Percentiles rank a stretch among this genome's conserved stretches.
phyloP scores from a whole-genome alignment of 192 early-diverging fungal genomes.

The Linnemannia exigua region DNA sequence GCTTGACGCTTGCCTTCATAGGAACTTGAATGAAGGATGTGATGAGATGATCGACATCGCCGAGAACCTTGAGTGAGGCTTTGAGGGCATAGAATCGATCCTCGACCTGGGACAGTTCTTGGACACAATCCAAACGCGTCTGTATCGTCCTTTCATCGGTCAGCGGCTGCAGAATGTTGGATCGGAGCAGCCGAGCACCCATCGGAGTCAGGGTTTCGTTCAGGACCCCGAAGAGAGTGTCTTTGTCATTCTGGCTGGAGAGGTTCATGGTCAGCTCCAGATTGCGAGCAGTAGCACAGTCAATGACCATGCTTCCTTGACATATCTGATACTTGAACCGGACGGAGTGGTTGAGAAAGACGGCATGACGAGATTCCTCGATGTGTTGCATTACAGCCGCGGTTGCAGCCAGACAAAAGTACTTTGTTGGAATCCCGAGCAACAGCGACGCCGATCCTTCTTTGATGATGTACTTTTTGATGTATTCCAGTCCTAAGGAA shows the following conservation, averaged over 20 bases:
- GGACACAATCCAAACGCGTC: constrained; percentile 72
- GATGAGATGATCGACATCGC: constrained; percentile 72
- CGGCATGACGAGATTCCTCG: constrained; percentile 63
- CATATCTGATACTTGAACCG: constrained; percentile 69
- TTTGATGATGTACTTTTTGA: constrained; percentile 63
- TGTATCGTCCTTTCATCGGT: constrained; percentile 65
- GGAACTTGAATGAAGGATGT: constrained; percentile 66
- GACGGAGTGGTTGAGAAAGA: constrained; percentile 65
- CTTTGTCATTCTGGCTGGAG: constrained; percentile 57
- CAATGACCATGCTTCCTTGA: constrained; percentile 67
- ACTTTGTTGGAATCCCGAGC: constrained; percentile 65
- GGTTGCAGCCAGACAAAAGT: constrained; percentile 70
- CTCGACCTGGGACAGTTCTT: constrained; percentile 64
- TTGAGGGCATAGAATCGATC: constrained; percentile 65
- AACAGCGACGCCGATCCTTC: constrained; percentile 59
- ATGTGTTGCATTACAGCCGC: constrained; percentile 69
- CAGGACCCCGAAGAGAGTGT: constrained; percentile 72
- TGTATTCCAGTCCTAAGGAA: constrained; percentile 44
- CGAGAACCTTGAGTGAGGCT: constrained; percentile 56
- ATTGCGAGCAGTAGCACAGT: constrained; percentile 70
- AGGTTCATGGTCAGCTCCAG: constrained; percentile 74
- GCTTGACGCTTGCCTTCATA: constrained; percentile 63
- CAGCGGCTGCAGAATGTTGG: constrained; percentile 83
- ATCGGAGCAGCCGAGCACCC: constrained; percentile 80
- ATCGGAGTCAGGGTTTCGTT: constrained; percentile 75